Evolutionary conservation across 2,329 filamentous ascomycete genomes (phyloP), one percentile per base, ranked within the genome.

Genomic region (Arachnomyces sp.): DNA sequence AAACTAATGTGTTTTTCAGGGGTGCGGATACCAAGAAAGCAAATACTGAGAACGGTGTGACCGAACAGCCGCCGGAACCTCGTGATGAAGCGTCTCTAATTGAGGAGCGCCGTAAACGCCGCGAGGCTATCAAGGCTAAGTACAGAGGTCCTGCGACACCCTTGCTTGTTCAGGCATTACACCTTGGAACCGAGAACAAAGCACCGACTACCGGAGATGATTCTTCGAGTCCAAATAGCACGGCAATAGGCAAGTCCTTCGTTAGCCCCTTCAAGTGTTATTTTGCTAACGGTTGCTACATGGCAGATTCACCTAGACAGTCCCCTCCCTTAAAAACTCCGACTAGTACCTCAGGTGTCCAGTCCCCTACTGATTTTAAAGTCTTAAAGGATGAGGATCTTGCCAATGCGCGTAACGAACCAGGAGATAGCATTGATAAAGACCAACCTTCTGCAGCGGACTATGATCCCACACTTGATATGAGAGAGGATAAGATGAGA

Each of bases 361-460:
- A 72, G 41, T 77, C 78, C 7, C 77, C 79, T 4, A 71, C 71
- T 42, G 73, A 69, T 8, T 74, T 86, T 46, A 74, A 78, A 43
- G 72, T 86, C 52, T 67, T 76, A 52, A 75, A 80, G 52, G 83
- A 86, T 55, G 72, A 77, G 42, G 77, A 81, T 49, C 71, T 86
- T 48, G 77, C 79, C 61, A 84, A 86, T 55, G 50, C 60, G 46
- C 48, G 56, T 52, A 47, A 43, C 46, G 50, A 57, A 42, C 49
- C 61, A 48, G 51, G 64, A 47, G 51, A 59, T 31, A 59, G 59
- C 49, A 61, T 63, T 47, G 75, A 78, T 34, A 74, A 75, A 39
- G 82, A 92, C 53, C 86, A 83, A 5, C 84, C 86, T 4, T 95
- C 88, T n/a, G 89, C 89, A 34, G 88, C 87, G 44, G 86, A 95